Evolutionary conservation across 2,329 filamentous ascomycete genomes (phyloP).

Genomic region (Monosporascus sp.): DNA sequence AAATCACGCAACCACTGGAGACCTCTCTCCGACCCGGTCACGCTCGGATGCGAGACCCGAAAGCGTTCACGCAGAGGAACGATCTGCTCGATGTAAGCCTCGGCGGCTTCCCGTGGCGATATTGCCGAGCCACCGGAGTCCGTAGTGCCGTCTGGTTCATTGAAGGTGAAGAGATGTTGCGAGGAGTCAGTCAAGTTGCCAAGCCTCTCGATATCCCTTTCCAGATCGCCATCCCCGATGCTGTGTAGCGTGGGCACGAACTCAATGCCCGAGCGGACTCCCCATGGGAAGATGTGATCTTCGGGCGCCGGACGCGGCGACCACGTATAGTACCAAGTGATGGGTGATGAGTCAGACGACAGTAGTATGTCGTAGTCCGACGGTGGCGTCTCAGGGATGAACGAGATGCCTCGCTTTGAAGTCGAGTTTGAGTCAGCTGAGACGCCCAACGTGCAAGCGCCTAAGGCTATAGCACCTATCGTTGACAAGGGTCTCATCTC

Average conservation of each 20-base stretch:
- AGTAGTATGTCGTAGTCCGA: constrained; percentile 29
- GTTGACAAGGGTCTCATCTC: no score
- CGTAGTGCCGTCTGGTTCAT: constrained; percentile 36
- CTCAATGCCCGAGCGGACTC: constrained; percentile 19
- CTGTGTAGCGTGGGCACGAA: constrained; percentile 35
- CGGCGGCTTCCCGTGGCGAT: constrained; percentile 31
- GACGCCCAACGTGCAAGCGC: background rate
- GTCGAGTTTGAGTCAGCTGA: background rate
- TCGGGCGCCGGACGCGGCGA: constrained; percentile 24
- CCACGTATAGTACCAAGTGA: constrained; percentile 40
- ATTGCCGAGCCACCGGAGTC: constrained; percentile 34
- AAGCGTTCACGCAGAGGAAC: constrained; percentile 30
- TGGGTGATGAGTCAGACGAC: constrained; percentile 28
- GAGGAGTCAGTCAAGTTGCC: constrained; percentile 26
- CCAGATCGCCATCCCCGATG: constrained; percentile 23
- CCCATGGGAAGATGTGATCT: constrained; percentile 12
- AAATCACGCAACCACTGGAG: constrained; percentile 34
- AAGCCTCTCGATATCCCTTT: constrained; percentile 20
- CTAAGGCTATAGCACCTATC: background rate
- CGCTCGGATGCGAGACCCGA: constrained; percentile 35
- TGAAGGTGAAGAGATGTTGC: constrained; percentile 34
- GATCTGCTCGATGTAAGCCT: constrained; percentile 31
- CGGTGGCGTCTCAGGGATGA: constrained; percentile 13
- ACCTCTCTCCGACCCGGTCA: constrained; percentile 33
- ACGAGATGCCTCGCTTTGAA: constrained; percentile 24